Conservation (phyloP, 331 rosid species). For the Malus hybrid region DNA sequence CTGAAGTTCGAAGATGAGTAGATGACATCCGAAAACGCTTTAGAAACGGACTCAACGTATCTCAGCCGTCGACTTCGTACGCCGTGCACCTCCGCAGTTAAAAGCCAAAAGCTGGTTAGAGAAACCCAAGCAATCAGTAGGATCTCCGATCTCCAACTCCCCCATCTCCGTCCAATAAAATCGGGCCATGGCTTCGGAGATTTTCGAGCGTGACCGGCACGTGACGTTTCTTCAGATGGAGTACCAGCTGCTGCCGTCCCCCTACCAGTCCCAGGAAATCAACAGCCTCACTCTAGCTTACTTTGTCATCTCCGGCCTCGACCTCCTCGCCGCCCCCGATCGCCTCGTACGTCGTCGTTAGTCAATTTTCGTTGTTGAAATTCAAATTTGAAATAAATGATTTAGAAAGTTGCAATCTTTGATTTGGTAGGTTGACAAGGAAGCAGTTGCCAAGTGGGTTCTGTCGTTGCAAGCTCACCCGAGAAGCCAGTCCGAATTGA, state of each 20-base stretch:
- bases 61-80: not conserved
- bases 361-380: not conserved
- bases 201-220: constrained; percentile 59
- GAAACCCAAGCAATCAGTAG: not conserved
- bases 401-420: not conserved
- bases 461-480: constrained; percentile 74
- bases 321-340: constrained; percentile 54
- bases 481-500: constrained; percentile 23
- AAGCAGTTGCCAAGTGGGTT: constrained; percentile 65
- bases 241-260: constrained; percentile 59
- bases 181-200: constrained; percentile 2
- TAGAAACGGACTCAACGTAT: not conserved
- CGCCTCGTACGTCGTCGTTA: constrained; percentile 14
- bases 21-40: not conserved
- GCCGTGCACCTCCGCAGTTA: not conserved
- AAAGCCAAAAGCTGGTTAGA: not conserved
- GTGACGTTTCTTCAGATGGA: constrained; percentile 50
- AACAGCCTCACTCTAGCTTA: constrained; percentile 89
- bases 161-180: not conserved
- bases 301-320: constrained; percentile 78
- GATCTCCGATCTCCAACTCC: not conserved
- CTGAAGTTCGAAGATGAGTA: too few species aligned
- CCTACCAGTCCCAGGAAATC: constrained; percentile 67
- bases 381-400: not conserved
- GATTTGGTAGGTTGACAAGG: constrained; percentile 47